Percentiles rank a stretch among this genome's conserved stretches.
These are phyloP conservation scores for Cystofilobasidium capitatum DNA, from an alignment of 768 basidiomycete species.

Conservation along the genomic window DNA sequence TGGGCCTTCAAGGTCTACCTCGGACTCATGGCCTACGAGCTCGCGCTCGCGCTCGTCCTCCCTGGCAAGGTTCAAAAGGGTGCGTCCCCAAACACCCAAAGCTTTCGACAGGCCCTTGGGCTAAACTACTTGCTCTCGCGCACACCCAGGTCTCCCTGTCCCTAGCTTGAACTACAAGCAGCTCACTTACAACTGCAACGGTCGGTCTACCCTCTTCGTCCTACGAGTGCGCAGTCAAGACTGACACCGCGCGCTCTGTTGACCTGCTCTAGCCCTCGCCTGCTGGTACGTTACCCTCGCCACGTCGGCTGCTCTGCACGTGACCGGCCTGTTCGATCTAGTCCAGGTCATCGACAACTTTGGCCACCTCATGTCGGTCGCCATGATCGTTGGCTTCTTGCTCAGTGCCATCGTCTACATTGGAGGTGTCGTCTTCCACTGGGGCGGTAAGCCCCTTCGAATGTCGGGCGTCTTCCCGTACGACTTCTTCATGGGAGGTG, in stretches of 20 bases:
- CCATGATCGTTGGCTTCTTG: slow-evolving; percentile 80
- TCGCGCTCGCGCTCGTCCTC: slow-evolving; percentile 78
- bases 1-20: slow-evolving; percentile 87
- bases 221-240: not conserved
- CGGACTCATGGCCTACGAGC: slow-evolving; percentile 76
- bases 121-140: not conserved
- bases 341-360: slow-evolving; percentile 94
- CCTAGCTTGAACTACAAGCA: slow-evolving; percentile 74
- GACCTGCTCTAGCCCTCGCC: not conserved
- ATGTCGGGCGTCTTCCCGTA: slow-evolving; percentile 95
- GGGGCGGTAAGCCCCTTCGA: slow-evolving; percentile 62
- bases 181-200: slow-evolving; percentile 25
- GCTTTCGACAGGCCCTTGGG: not conserved
- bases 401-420: slow-evolving; percentile 75
- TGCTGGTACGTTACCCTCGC: slow-evolving; percentile 24
- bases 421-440: slow-evolving; percentile 54
- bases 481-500: slow-evolving; percentile 31
- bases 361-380: slow-evolving; percentile 88
- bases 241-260: not conserved
- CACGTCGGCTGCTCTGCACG: slow-evolving; percentile 15
- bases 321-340: slow-evolving; percentile 63
- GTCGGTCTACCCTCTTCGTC: not conserved
- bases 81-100: slow-evolving; percentile 18
- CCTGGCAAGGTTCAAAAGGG: slow-evolving; percentile 86
- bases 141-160: slow-evolving; percentile 62